These are phyloP conservation scores for Tilletia indica DNA, from an alignment of 1,284 basidiomycete species.

Conservation along the genomic window DNA sequence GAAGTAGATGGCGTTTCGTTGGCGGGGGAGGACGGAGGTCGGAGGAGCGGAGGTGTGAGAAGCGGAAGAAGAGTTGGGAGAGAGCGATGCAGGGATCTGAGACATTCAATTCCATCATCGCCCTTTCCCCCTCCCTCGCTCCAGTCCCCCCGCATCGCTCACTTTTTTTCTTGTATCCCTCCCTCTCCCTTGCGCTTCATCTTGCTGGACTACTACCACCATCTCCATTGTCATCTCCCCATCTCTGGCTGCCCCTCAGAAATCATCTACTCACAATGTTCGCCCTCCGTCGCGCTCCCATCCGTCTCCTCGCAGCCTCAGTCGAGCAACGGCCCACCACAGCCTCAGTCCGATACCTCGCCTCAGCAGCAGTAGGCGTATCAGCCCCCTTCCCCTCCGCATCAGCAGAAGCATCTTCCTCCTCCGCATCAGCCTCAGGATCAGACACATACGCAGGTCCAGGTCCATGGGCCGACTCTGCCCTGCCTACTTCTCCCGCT, in stretches of 20 bases:
- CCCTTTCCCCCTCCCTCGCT: not conserved
- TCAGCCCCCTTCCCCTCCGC: not conserved
- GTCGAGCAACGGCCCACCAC: no score
- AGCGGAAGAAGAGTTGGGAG: no score
- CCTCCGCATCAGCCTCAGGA: not conserved
- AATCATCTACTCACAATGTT: not conserved
- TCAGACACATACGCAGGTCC: conserved; percentile 10
- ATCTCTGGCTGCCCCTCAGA: no score
- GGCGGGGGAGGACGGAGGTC: not conserved
- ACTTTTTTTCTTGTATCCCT: not conserved
- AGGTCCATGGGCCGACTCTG: conserved; percentile 33
- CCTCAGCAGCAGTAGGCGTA: conserved; percentile 2
- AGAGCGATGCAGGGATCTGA: not conserved
- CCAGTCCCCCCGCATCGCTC: not conserved
- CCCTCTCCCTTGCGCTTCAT: not conserved
- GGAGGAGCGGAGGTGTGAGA: no score
- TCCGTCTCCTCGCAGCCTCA: not conserved
- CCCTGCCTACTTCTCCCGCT: conserved; percentile 8
- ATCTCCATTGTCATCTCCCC: not conserved
- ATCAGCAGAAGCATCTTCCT: not conserved
- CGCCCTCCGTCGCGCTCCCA: not conserved
- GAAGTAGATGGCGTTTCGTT: not conserved
- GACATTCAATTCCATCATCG: not conserved
- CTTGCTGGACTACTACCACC: not conserved
- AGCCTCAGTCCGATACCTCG: not conserved